A percentile compares a stretch with the other conserved stretches of the same genome.
phyloP scores from a whole-genome alignment of 2,329 filamentous ascomycete genomes.

The Cordyceps pruinosa region DNA sequence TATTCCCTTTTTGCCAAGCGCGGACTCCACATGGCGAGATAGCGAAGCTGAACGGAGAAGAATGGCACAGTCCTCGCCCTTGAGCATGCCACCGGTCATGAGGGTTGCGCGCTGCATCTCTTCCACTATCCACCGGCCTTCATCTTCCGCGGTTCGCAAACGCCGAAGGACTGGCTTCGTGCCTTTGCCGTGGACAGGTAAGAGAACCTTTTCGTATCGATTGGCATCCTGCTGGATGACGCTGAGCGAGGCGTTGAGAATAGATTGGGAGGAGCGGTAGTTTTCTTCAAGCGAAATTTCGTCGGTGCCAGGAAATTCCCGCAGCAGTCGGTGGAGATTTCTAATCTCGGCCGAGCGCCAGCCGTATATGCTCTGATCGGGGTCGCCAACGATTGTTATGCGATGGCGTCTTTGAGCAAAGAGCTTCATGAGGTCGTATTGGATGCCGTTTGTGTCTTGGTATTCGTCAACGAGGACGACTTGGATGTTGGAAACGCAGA shows the following conservation, averaged over 20 bases:
- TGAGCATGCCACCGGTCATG: constrained; percentile 67
- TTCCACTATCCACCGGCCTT: constrained; percentile 82
- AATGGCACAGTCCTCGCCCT: constrained; percentile 73
- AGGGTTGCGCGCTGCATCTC: constrained; percentile 68
- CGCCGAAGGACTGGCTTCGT: constrained; percentile 74
- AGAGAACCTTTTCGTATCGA: constrained; percentile 71
- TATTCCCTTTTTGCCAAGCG: constrained; percentile 72
- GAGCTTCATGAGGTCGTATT: constrained; percentile 89
- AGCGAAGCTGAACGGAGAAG: constrained; percentile 77
- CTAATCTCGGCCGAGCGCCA: constrained; percentile 90
- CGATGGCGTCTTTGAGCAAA: constrained; percentile 65
- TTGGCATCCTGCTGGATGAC: constrained; percentile 86
- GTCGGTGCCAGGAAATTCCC: constrained; percentile 68
- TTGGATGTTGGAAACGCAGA: constrained; percentile 83
- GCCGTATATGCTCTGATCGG: constrained; percentile 96
- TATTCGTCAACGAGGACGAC: constrained; percentile 94
- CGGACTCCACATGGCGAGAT: constrained; percentile 79
- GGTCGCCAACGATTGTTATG: constrained; percentile 95
- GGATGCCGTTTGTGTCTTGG: constrained; percentile 91
- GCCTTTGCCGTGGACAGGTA: constrained; percentile 74
- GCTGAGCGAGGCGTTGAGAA: constrained; percentile 70
- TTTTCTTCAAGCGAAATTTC: constrained; percentile 88
- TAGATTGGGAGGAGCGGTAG: constrained; percentile 83
- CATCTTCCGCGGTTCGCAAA: constrained; percentile 60
- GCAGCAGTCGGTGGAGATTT: constrained; percentile 73